Conservation (phyloP, 1,284 basidiomycete species). For the Ganoderma lingzhi region DNA sequence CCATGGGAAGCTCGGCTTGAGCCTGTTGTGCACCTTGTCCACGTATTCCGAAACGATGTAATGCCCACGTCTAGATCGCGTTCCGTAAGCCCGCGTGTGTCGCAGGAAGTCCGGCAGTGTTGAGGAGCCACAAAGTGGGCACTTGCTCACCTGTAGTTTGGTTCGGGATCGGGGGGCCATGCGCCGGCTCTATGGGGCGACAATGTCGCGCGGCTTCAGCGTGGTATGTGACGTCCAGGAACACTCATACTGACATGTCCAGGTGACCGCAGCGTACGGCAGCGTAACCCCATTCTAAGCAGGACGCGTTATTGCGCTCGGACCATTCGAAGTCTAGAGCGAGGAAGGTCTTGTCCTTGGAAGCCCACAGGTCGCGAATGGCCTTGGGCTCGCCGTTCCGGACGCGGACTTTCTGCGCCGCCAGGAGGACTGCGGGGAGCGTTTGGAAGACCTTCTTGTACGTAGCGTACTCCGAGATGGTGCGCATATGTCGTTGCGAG, state of each 20-base stretch:
- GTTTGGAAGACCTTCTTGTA: constrained; percentile 81
- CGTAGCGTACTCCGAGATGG: constrained; percentile 70
- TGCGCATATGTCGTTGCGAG: constrained; percentile 70
- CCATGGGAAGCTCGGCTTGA: constrained; percentile 70
- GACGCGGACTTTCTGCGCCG: constrained; percentile 74
- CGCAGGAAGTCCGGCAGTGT: neutral
- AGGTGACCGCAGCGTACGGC: constrained; percentile 80
- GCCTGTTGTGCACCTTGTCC: constrained; percentile 73
- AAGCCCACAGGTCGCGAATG: constrained; percentile 75
- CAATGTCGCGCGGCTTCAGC: constrained; percentile 16
- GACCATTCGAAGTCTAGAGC: constrained; percentile 82
- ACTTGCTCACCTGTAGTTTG: constrained; percentile 74
- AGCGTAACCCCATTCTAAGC: constrained; percentile 84
- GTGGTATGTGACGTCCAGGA: constrained; percentile 14
- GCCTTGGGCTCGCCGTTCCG: constrained; percentile 74
- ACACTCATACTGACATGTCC: constrained; percentile 61
- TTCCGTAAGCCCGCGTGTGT: constrained; percentile 17
- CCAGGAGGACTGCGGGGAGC: constrained; percentile 74
- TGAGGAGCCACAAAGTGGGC: neutral
- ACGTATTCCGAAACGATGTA: constrained; percentile 81
- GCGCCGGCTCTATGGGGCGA: constrained; percentile 59
- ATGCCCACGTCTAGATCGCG: constrained; percentile 71
- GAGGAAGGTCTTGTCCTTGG: constrained; percentile 76
- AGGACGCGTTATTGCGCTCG: constrained; percentile 75
- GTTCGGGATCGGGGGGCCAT: constrained; percentile 84